A percentile compares a stretch with the other conserved stretches of the same genome.
Conservation (phyloP, 306 rosid species). For the apple (Malus domestica) region DNA sequence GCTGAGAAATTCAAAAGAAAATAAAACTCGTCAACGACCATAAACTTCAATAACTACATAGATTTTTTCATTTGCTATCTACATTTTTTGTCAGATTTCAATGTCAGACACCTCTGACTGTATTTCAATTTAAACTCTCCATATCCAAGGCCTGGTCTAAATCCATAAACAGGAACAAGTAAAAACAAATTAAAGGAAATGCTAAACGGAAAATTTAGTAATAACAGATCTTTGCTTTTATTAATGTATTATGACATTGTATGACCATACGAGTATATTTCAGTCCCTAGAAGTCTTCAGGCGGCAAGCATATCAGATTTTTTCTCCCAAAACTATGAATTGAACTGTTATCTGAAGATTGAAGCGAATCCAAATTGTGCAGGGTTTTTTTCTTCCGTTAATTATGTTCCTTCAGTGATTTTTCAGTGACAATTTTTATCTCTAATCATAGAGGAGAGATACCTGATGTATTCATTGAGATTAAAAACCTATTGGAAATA, state of each 20-base stretch:
- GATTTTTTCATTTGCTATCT: not conserved
- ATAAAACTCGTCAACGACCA: not conserved
- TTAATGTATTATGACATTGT: not conserved
- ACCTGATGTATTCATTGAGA: not conserved
- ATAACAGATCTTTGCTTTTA: not conserved
- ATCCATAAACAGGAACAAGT: not conserved
- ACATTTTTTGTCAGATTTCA: not conserved
- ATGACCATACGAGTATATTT: not conserved
- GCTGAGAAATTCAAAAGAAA: constrained; percentile 50
- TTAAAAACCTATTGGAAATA: not conserved
- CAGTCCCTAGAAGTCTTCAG: not conserved
- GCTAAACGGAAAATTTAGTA: not conserved
- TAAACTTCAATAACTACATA: not conserved
- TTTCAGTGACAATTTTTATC: not conserved
- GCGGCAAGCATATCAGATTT: not conserved
- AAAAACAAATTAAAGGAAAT: too few relatives aligned
- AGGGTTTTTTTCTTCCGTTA: not conserved
- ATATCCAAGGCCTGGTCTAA: not conserved
- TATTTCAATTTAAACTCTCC: not conserved
- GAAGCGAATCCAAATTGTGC: not conserved
- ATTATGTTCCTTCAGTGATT: not conserved
- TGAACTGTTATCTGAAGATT: not conserved
- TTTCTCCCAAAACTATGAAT: not conserved
- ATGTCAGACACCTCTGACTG: not conserved
- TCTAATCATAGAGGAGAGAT: not conserved